Conservation (phyloP, 257 asterid genomes). For the Osmanthus fragrans region DNA sequence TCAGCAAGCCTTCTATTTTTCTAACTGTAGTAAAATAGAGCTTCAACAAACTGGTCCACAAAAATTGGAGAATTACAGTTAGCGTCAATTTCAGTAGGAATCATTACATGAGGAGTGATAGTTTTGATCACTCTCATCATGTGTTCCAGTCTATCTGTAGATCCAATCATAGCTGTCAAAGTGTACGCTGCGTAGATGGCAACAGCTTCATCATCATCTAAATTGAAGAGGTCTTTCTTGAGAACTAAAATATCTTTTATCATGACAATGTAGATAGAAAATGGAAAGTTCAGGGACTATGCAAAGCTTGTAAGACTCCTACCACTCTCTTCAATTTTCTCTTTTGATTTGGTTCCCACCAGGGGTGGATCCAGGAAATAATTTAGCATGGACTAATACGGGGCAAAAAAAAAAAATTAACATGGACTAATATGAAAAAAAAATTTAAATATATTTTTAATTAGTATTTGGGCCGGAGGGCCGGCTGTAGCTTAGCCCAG, state of each 20-base stretch:
- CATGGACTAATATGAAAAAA: no score
- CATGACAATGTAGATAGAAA: constrained; percentile 15
- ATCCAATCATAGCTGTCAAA: constrained; percentile 20
- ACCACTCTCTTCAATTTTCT: constrained; percentile 16
- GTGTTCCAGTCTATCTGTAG: constrained; percentile 18
- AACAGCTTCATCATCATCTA: constrained; percentile 22
- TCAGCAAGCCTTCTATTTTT: constrained; percentile 26
- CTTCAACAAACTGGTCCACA: constrained; percentile 33
- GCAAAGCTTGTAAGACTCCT: constrained; percentile 23
- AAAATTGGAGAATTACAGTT: constrained; percentile 35
- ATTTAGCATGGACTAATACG: no score
- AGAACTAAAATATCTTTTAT: constrained; percentile 19
- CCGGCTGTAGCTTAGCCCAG: no score
- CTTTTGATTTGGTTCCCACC: constrained; percentile 15
- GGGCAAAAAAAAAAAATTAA: no score
- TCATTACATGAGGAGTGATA: constrained; percentile 18
- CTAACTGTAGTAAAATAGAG: constrained; percentile 30
- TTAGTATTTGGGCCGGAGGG: no score
- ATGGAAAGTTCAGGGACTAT: constrained; percentile 19
- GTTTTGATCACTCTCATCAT: constrained; percentile 13
- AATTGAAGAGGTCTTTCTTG: constrained; percentile 4
- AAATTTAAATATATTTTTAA: no score
- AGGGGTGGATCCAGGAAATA: no score
- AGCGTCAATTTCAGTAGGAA: constrained; percentile 26
- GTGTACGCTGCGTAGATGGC: constrained; percentile 15